Evolutionary conservation across 2,329 filamentous ascomycete species (phyloP).

Genomic region (Claviceps sp.): DNA sequence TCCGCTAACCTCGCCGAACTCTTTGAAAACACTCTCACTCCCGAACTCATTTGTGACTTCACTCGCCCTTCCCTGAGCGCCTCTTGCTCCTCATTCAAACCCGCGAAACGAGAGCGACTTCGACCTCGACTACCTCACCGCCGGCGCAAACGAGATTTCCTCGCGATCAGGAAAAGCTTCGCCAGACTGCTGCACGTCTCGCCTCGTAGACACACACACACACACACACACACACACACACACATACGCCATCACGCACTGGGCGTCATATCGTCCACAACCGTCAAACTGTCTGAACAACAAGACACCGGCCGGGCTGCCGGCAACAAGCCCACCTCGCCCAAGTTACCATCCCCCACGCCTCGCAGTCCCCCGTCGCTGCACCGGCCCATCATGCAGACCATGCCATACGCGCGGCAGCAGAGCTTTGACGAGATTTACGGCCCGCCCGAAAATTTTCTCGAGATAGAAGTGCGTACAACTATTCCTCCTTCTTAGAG

Average conservation of each 20-base stretch:
- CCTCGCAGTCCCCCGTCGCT: slow-evolving; percentile 20
- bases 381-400: slow-evolving; percentile 46
- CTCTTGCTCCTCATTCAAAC: no score
- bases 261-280: not conserved
- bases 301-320: slow-evolving; percentile 21
- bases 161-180: no score
- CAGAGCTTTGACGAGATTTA: slow-evolving; percentile 99
- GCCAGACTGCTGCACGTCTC: no score
- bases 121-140: no score
- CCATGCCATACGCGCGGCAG: slow-evolving; percentile 61
- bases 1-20: not conserved
- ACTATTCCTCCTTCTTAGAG: not conserved
- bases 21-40: no score
- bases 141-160: no score
- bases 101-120: no score
- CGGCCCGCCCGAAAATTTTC: slow-evolving; percentile 93
- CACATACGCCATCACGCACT: no score
- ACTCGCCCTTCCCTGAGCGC: no score
- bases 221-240: not conserved
- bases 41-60: not conserved
- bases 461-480: slow-evolving; percentile 76
- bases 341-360: slow-evolving; percentile 9
- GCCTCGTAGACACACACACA: not conserved
- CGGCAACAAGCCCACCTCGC: slow-evolving; percentile 8
- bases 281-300: slow-evolving; percentile 31